Percentiles rank a stretch among this genome's conserved stretches.
Evolutionary conservation across 192 early-diverging fungal genomes (phyloP).

Genomic region (Dimargaris cristalligena): DNA sequence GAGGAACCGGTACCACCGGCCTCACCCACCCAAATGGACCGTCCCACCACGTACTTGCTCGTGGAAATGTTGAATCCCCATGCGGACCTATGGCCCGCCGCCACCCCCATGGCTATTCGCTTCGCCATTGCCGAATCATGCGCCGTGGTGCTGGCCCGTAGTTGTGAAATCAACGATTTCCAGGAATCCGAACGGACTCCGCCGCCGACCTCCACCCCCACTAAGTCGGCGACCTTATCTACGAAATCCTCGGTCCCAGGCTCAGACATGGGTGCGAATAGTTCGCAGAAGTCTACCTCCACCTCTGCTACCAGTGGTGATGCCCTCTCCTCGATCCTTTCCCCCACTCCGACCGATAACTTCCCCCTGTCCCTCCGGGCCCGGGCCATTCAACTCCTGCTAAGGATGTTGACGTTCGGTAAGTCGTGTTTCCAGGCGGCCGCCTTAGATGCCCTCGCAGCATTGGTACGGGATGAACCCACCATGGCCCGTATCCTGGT

Average conservation of each 20-base stretch:
- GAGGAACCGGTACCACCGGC: too few species aligned
- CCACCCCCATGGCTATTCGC: background rate
- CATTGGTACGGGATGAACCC: background rate
- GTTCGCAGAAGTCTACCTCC: background rate
- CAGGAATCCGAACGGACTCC: too few species aligned
- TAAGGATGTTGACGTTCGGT: background rate
- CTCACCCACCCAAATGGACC: background rate
- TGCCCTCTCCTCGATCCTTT: background rate
- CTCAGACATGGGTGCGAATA: background rate
- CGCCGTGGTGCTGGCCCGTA: background rate
- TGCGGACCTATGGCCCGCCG: background rate
- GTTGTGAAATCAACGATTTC: background rate
- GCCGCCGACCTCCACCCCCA: too few species aligned
- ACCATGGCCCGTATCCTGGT: background rate
- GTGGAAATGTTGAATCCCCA: background rate
- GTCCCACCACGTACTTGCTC: background rate
- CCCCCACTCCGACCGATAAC: background rate
- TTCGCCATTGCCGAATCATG: background rate
- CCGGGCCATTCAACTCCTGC: constrained; percentile 2
- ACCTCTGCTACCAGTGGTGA: background rate
- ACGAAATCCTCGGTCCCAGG: too few species aligned
- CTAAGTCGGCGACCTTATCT: too few species aligned
- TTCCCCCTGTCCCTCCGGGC: background rate
- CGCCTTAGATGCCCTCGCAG: constrained; percentile 6
- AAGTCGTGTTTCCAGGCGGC: background rate